Evolutionary conservation across 2,329 filamentous ascomycete genomes (phyloP).

Genomic region (Penicillium psychrosexuale): DNA sequence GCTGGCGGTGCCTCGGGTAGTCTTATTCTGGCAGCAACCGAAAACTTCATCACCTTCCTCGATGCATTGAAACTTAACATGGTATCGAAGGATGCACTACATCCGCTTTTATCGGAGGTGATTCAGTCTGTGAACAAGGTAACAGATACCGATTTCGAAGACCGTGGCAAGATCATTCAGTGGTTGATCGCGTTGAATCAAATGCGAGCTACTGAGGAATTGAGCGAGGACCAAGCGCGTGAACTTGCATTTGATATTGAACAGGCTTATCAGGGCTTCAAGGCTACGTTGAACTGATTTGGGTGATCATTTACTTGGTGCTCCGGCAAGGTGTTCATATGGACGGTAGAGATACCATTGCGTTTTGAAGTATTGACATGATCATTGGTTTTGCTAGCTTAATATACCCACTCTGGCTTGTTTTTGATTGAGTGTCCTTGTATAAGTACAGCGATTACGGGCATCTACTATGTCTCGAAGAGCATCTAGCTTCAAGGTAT

Average conservation of each 20-base stretch:
- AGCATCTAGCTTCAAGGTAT: not conserved
- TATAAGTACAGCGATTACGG: not conserved
- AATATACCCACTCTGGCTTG: constrained; percentile 2
- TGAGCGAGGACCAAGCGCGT: constrained; percentile 80
- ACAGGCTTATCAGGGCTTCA: constrained; percentile 90
- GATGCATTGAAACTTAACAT: constrained; percentile 91
- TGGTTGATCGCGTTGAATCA: constrained; percentile 97
- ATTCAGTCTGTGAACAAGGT: constrained; percentile 98
- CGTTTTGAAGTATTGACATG: not conserved
- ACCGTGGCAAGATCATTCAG: constrained; percentile 93
- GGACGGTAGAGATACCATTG: constrained; percentile 10
- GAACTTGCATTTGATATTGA: constrained; percentile 93
- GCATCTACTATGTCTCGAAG: not conserved
- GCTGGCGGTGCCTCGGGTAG: constrained; percentile 50
- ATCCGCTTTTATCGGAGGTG: constrained; percentile 88
- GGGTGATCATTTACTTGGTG: not conserved
- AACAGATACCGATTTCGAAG: constrained; percentile 91
- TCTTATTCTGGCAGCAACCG: constrained; percentile 83
- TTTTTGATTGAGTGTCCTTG: not conserved
- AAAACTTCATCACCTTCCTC: constrained; percentile 97
- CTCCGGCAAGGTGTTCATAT: constrained; percentile 15
- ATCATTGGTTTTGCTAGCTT: not conserved
- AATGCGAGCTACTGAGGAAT: constrained; percentile 91
- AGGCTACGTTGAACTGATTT: constrained; percentile 64
- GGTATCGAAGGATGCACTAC: constrained; percentile 92